A percentile compares a stretch with the other conserved stretches of the same genome.
Evolutionary conservation across 768 basidiomycete genomes (phyloP).

Genomic region (Phaeolepiota aurea): DNA sequence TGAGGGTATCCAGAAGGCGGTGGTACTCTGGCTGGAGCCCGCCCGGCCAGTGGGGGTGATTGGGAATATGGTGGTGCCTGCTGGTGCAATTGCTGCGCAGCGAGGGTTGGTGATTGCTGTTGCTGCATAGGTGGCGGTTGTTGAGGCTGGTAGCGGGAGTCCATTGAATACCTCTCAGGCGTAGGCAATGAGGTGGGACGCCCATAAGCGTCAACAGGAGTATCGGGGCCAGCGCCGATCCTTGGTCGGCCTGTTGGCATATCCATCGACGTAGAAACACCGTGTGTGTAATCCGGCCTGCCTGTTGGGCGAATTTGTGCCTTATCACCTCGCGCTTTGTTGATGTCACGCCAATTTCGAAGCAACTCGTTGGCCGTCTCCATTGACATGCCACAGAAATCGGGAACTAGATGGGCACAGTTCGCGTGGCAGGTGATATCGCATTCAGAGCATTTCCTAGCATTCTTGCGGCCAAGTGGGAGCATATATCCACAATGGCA

Average conservation of each 20-base stretch:
- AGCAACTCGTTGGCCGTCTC: constrained; percentile 94
- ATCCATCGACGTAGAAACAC: constrained; percentile 25
- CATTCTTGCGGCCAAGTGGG: constrained; percentile 94
- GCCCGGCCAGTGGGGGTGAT: constrained; percentile 21
- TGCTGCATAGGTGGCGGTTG: constrained; percentile 15
- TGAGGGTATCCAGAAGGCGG: constrained; percentile 37
- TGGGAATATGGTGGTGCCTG: constrained; percentile 20
- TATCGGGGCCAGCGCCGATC: constrained; percentile 29
- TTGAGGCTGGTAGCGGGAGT: constrained; percentile 29
- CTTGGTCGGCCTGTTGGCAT: constrained; percentile 36
- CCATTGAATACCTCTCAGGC: constrained; percentile 31
- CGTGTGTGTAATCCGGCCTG: constrained; percentile 20
- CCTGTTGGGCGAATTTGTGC: constrained; percentile 29
- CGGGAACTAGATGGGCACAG: constrained; percentile 96
- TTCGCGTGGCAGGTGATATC: constrained; percentile 95
- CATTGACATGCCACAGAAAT: constrained; percentile 99
- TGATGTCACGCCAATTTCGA: constrained; percentile 87
- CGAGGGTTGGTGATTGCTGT: constrained; percentile 11
- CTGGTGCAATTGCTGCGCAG: constrained; percentile 17
- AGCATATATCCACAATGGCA: constrained; percentile 99
- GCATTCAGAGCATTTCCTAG: constrained; percentile 93
- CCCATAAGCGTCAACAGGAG: constrained; percentile 25
- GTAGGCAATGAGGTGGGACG: constrained; percentile 25
- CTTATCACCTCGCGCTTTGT: constrained; percentile 54
- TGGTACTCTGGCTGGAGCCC: constrained; percentile 33